These are phyloP conservation scores for Apiotrichum gracile DNA, from an alignment of 1,284 basidiomycete genomes.

Conservation along the genomic window DNA sequence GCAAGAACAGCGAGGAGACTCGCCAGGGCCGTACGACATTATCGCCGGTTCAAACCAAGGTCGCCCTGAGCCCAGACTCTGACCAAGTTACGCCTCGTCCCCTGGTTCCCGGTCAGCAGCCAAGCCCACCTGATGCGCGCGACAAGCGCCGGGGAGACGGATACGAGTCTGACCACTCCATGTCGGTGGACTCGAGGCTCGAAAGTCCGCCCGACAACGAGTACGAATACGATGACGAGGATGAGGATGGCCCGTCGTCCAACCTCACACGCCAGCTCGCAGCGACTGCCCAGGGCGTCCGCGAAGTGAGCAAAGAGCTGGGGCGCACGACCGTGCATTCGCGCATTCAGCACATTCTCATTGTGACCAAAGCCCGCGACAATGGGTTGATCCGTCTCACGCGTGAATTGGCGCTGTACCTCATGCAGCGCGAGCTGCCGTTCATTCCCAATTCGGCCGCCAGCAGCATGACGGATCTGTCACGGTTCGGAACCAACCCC, in stretches of 20 bases:
- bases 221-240: constrained; percentile 23
- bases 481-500: not conserved
- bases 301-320: constrained; percentile 99
- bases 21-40: too few relatives aligned
- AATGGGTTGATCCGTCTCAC: constrained; percentile 94
- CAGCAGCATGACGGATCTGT: constrained; percentile 40
- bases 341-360: constrained; percentile 85
- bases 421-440: constrained; percentile 65
- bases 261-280: constrained; percentile 88
- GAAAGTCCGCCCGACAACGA: not conserved
- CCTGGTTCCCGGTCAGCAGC: not conserved
- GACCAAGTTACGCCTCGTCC: not conserved
- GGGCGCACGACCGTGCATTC: constrained; percentile 87
- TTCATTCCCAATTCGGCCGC: constrained; percentile 22
- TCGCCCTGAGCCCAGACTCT: too few relatives aligned
- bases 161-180: constrained; percentile 35
- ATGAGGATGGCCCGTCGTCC: constrained; percentile 56
- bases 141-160: constrained; percentile 12
- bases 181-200: constrained; percentile 15
- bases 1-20: too few relatives aligned
- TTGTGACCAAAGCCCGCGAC: constrained; percentile 97
- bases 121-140: not conserved
- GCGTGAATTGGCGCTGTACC: constrained; percentile 85
- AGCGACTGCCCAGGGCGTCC: constrained; percentile 91
- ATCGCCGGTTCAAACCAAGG: too few relatives aligned